Evolutionary conservation across 2,329 filamentous ascomycete genomes (phyloP).

Genomic region (Canariomyces notabilis): DNA sequence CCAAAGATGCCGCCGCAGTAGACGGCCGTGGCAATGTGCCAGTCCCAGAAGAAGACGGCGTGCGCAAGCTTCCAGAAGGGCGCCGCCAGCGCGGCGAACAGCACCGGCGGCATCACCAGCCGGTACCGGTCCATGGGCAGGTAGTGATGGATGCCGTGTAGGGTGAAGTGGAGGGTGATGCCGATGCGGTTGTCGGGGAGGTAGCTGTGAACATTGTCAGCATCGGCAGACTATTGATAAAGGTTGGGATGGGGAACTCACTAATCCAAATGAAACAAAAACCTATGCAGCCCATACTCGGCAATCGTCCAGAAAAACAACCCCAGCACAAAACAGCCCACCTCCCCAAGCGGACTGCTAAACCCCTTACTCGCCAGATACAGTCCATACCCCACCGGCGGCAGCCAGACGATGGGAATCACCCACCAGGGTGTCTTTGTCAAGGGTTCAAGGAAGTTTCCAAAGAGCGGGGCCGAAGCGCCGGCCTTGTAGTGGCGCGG

Average conservation of each 20-base stretch:
- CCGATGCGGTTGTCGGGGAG: constrained; percentile 88
- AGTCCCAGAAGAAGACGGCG: constrained; percentile 73
- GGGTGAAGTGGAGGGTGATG: constrained; percentile 82
- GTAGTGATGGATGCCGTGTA: constrained; percentile 97
- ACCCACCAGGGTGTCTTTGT: constrained; percentile 94
- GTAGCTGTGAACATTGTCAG: constrained; percentile 50
- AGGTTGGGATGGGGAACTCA: constrained; percentile 43
- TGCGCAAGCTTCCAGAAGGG: constrained; percentile 95
- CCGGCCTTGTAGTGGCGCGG: constrained; percentile 95
- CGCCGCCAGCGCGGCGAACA: constrained; percentile 76
- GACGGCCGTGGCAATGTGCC: constrained; percentile 71
- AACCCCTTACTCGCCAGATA: constrained; percentile 61
- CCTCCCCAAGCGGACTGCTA: constrained; percentile 41
- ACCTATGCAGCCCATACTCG: constrained; percentile 85
- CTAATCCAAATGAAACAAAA: constrained; percentile 89
- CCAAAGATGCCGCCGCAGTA: constrained; percentile 92
- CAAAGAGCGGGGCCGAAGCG: constrained; percentile 86
- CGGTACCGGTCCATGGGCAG: constrained; percentile 98
- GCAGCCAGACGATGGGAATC: constrained; percentile 78
- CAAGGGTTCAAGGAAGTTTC: constrained; percentile 97
- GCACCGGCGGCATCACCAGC: constrained; percentile 90
- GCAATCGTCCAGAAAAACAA: constrained; percentile 80
- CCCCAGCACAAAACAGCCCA: constrained; percentile 64
- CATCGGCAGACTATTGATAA: neutral
- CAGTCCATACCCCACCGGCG: constrained; percentile 69